These are phyloP conservation scores for Corylus avellana DNA, from an alignment of 306 rosid genomes.

Conservation along the genomic window DNA sequence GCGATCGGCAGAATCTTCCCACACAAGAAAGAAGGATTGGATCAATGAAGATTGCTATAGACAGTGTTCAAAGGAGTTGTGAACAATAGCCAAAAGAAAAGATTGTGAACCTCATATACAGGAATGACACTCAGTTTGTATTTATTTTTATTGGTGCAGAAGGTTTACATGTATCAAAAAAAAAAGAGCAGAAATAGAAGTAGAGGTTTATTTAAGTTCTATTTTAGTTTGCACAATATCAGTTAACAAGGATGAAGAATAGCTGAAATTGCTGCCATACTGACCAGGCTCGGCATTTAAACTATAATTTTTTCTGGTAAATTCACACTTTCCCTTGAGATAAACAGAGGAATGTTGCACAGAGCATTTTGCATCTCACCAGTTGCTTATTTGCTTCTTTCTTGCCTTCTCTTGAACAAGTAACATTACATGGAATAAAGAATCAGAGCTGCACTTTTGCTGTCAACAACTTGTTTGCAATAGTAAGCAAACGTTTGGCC, in stretches of 20 bases:
- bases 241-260: background rate
- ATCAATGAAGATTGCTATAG: background rate
- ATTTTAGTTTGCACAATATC: background rate
- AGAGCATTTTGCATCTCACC: no score
- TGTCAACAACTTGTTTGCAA: no score
- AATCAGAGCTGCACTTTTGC: no score
- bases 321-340: no score
- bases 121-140: background rate
- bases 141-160: background rate
- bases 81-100: no score
- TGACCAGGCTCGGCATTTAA: background rate
- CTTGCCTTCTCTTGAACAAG: no score
- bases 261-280: background rate
- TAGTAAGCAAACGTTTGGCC: no score
- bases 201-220: background rate
- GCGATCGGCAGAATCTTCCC: background rate
- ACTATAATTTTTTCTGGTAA: no score
- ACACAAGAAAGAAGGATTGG: background rate
- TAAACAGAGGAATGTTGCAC: no score
- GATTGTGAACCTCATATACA: background rate
- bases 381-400: no score
- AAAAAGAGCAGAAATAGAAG: slow-evolving; percentile 8
- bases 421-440: no score
- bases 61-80: background rate
- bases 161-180: background rate